These are phyloP conservation scores for Neodidymelliopsis sp. DNA, from an alignment of 2,329 filamentous ascomycete genomes.

Conservation along the genomic window DNA sequence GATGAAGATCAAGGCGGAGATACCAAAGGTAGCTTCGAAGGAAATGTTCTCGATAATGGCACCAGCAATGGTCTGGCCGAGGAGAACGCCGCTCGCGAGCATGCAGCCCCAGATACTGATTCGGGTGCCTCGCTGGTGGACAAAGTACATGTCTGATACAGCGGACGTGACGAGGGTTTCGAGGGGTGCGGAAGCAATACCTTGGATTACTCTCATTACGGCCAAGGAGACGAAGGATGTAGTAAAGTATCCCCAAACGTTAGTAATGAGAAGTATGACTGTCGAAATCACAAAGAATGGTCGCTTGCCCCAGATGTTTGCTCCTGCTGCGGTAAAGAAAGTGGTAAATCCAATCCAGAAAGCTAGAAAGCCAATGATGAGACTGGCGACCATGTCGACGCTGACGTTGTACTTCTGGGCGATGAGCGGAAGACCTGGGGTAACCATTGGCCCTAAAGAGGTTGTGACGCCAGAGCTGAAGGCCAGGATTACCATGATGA, in stretches of 20 bases:
- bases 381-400: conserved; percentile 48
- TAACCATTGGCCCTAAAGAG: conserved; percentile 52
- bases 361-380: conserved; percentile 49
- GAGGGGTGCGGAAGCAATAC: conserved; percentile 85
- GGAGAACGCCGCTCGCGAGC: conserved; percentile 46
- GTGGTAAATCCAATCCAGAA: conserved; percentile 52
- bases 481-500: conserved; percentile 44
- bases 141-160: conserved; percentile 89
- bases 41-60: conserved; percentile 51
- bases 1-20: conserved; percentile 54
- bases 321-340: conserved; percentile 53
- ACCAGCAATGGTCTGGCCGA: conserved; percentile 55
- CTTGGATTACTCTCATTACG: conserved; percentile 77
- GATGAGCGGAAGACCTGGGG: conserved; percentile 48
- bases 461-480: conserved; percentile 46
- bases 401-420: conserved; percentile 48
- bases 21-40: conserved; percentile 54
- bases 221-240: conserved; percentile 50
- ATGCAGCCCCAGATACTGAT: conserved; percentile 73
- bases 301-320: conserved; percentile 50
- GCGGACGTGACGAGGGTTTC: conserved; percentile 89
- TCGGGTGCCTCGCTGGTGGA: conserved; percentile 82
- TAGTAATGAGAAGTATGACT: conserved; percentile 46
- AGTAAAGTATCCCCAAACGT: conserved; percentile 52
- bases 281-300: conserved; percentile 50